A percentile compares a stretch with the other conserved stretches of the same genome.
Evolutionary conservation across 1,284 basidiomycete genomes (phyloP).

Genomic region (Rhodotorula sp.): DNA sequence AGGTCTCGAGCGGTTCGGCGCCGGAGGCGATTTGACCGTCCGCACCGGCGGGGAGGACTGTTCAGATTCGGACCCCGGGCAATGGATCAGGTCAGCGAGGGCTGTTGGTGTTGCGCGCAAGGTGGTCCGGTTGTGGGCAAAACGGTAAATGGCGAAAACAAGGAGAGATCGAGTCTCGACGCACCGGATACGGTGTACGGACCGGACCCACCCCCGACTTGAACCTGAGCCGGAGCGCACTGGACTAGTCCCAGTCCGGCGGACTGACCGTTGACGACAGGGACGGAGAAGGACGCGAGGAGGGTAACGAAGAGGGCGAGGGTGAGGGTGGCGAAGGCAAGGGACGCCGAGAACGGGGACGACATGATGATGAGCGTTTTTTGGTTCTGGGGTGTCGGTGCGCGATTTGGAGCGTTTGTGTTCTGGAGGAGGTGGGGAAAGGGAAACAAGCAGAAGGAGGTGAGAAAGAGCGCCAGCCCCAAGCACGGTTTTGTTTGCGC

Average conservation of each 20-base stretch:
- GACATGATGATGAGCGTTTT: neutral
- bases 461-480: no score
- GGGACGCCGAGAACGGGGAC: neutral
- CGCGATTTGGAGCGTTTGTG: no score
- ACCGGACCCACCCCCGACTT: constrained; percentile 3
- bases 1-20: constrained; percentile 2
- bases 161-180: neutral
- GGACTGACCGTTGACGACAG: neutral
- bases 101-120: no score
- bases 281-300: neutral
- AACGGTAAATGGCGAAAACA: no score
- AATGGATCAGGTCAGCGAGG: no score
- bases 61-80: no score
- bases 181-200: constrained; percentile 18
- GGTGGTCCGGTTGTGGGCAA: no score
- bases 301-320: no score
- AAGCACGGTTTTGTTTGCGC: neutral
- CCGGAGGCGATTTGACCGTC: neutral
- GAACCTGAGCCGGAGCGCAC: constrained; percentile 9
- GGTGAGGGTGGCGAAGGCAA: neutral
- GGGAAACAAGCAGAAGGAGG: neutral
- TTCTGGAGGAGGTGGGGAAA: no score
- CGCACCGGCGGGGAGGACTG: neutral
- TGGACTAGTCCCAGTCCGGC: neutral
- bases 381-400: no score